Conservation (phyloP, 78 protist genomes). For the Speleostelium caveatum region DNA sequence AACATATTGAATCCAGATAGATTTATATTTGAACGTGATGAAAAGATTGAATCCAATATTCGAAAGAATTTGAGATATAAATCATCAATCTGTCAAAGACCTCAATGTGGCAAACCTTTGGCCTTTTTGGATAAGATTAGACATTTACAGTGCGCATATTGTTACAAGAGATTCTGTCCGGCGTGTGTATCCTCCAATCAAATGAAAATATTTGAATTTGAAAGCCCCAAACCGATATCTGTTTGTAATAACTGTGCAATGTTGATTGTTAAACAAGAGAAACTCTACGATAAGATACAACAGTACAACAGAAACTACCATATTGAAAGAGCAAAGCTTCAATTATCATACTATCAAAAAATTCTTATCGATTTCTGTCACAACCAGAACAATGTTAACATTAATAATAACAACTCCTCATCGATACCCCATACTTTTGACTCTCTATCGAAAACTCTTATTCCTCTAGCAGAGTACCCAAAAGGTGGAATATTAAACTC, state of each 20-base stretch:
- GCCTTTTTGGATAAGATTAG: slow-evolving; percentile 52
- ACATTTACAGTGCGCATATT: slow-evolving; percentile 57
- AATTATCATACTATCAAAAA: slow-evolving; percentile 32
- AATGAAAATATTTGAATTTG: slow-evolving; percentile 37
- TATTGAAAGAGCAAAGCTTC: neutral
- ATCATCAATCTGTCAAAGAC: slow-evolving; percentile 46
- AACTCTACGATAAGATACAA: neutral
- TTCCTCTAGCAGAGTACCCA: slow-evolving; percentile 64
- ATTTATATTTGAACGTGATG: slow-evolving; percentile 70
- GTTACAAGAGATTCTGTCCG: slow-evolving; percentile 67
- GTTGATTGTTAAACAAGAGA: slow-evolving; percentile 57
- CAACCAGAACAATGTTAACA: neutral
- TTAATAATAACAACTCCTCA: neutral
- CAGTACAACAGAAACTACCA: neutral
- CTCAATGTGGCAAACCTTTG: slow-evolving; percentile 59
- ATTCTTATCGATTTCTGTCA: slow-evolving; percentile 9
- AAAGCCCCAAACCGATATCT: neutral
- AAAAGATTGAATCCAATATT: slow-evolving; percentile 35
- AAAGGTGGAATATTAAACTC: slow-evolving; percentile 14
- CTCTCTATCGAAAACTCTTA: slow-evolving; percentile 2
- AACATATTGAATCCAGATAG: slow-evolving; percentile 38
- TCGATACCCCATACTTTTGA: neutral
- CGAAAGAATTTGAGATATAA: slow-evolving; percentile 49
- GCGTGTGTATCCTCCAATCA: slow-evolving; percentile 34
- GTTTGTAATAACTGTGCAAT: slow-evolving; percentile 49